Percentiles rank a stretch among this genome's conserved stretches.
Conservation (phyloP, 768 basidiomycete genomes). For the Lentinula guzmanii region DNA sequence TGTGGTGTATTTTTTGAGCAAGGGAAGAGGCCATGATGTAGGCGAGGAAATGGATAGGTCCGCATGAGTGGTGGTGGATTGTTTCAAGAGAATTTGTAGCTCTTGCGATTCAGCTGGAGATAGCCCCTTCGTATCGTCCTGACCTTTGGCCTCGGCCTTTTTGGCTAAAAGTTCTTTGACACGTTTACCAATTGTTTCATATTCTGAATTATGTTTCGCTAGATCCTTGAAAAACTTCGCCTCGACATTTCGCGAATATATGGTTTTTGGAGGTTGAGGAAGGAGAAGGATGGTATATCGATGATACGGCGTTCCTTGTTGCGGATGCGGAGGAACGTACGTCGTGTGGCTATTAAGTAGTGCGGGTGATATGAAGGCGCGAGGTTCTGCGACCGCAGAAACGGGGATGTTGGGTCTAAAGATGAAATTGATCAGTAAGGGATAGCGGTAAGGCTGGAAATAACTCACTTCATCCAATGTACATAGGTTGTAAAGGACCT, state of each 20-base stretch:
- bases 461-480: slow-evolving; percentile 81
- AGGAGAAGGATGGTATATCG: slow-evolving; percentile 79
- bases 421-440: slow-evolving; percentile 4
- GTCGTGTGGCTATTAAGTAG: slow-evolving; percentile 49
- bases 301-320: slow-evolving; percentile 84
- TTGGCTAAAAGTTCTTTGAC: neutral
- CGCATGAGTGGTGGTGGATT: slow-evolving; percentile 4
- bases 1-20: slow-evolving; percentile 9
- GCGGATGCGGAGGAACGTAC: slow-evolving; percentile 91
- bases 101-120: neutral
- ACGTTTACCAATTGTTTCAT: neutral
- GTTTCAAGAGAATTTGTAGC: neutral
- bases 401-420: slow-evolving; percentile 78
- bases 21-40: slow-evolving; percentile 7
- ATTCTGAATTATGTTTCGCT: neutral
- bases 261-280: slow-evolving; percentile 42
- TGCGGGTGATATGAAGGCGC: neutral
- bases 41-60: slow-evolving; percentile 7
- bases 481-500: slow-evolving; percentile 66
- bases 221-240: slow-evolving; percentile 3
- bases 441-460: slow-evolving; percentile 2
- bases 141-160: neutral
- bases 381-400: slow-evolving; percentile 38
- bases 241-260: slow-evolving; percentile 7
- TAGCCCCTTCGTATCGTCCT: neutral